Evolutionary conservation across 306 rosid species (phyloP).

Genomic region (Nissolia schottii): DNA sequence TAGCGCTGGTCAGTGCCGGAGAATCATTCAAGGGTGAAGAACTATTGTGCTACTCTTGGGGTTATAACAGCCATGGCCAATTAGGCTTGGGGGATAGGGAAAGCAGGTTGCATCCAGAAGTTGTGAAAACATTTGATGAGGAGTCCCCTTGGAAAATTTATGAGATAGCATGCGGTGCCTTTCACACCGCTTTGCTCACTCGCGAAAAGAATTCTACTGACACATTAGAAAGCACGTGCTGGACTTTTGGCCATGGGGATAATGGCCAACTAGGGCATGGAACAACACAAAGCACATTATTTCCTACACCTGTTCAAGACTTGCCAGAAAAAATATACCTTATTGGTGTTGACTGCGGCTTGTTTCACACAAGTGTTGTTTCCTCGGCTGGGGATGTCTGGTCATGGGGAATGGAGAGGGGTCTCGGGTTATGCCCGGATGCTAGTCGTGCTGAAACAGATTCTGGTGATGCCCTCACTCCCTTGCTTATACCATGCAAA

Average conservation of each 20-base stretch:
- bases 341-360: conserved; percentile 66
- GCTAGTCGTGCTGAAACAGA: conserved; percentile 53
- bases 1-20: conserved; percentile 59
- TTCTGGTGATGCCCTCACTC: conserved; percentile 75
- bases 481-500: conserved; percentile 39
- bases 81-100: conserved; percentile 83
- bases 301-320: conserved; percentile 59
- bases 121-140: conserved; percentile 43
- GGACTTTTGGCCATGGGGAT: conserved; percentile 90
- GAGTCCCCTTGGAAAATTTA: conserved; percentile 52
- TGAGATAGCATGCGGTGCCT: conserved; percentile 86
- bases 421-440: conserved; percentile 90
- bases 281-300: conserved; percentile 46
- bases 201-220: conserved; percentile 43
- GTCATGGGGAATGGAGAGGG: conserved; percentile 99
- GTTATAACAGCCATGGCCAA: conserved; percentile 70
- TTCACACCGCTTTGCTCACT: conserved; percentile 87
- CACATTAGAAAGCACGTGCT: conserved; percentile 52
- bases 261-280: conserved; percentile 97
- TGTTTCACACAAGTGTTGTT: conserved; percentile 82
- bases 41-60: conserved; percentile 87
- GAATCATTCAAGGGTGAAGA: conserved; percentile 51
- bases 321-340: conserved; percentile 51
- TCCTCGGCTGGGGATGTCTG: conserved; percentile 82
- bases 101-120: conserved; percentile 53